phyloP scores from a whole-genome alignment of 2,329 filamentous ascomycete genomes.

The Aspergillus novofumigatus region DNA sequence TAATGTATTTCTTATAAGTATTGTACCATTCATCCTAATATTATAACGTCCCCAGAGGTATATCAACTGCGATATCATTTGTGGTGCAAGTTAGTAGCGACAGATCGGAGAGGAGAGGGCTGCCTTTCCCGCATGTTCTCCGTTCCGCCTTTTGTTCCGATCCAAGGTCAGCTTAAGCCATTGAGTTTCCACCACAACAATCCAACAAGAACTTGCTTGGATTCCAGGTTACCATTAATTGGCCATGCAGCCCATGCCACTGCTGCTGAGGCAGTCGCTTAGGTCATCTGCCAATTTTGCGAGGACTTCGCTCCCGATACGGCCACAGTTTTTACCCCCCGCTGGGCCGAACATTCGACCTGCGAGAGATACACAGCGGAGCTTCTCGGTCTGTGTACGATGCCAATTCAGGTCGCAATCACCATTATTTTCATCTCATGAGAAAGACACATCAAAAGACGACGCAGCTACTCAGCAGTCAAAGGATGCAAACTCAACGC shows the following conservation, averaged over 20 bases:
- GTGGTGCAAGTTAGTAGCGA: not conserved
- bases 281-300: slow-evolving; percentile 24
- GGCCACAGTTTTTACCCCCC: slow-evolving; percentile 19
- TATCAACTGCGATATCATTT: not conserved
- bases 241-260: slow-evolving; percentile 41
- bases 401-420: slow-evolving; percentile 38
- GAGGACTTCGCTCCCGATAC: slow-evolving; percentile 18
- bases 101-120: not conserved
- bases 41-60: not conserved
- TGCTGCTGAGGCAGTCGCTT: slow-evolving; percentile 37
- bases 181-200: slow-evolving; percentile 6
- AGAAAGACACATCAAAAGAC: slow-evolving; percentile 16
- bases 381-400: slow-evolving; percentile 40
- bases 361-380: slow-evolving; percentile 20
- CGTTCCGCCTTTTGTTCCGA: not conserved
- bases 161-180: slow-evolving; percentile 9
- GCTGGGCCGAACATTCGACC: slow-evolving; percentile 18
- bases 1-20: not conserved
- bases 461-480: slow-evolving; percentile 16
- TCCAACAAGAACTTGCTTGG: slow-evolving; percentile 16
- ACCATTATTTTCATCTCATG: slow-evolving; percentile 21
- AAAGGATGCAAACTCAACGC: slow-evolving; percentile 17
- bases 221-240: slow-evolving; percentile 17
- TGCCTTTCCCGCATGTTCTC: not conserved
- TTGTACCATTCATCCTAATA: not conserved